Evolutionary conservation across 2,329 filamentous ascomycete genomes (phyloP).

Genomic region (Pseudogymnoascus verrucosus): DNA sequence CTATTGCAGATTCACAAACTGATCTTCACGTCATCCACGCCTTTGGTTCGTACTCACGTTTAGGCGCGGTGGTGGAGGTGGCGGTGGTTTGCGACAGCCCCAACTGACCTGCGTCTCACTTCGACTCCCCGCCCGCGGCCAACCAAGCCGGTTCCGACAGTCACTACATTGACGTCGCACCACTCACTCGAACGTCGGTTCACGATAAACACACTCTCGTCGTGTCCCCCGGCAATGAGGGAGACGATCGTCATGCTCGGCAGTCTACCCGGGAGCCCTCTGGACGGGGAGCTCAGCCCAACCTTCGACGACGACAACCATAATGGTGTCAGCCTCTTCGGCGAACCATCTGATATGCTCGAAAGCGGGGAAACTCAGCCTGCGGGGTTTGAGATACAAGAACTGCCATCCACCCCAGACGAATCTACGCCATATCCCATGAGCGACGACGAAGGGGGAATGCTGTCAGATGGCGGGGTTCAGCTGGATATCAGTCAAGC

Average conservation of each 20-base stretch:
- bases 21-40: neutral
- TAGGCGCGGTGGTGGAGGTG: constrained; percentile 4
- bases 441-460: neutral
- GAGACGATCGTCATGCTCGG: constrained; percentile 5
- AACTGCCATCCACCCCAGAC: neutral
- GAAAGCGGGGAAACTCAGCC: neutral
- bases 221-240: neutral
- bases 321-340: neutral
- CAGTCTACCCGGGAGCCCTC: neutral
- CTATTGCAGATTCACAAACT: neutral
- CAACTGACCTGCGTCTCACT: constrained; percentile 4
- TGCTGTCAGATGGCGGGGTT: constrained; percentile 3
- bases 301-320: constrained; percentile 7
- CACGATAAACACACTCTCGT: neutral
- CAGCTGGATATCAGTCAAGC: constrained; percentile 1
- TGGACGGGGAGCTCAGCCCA: constrained; percentile 2
- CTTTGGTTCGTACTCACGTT: neutral
- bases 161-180: constrained; percentile 5
- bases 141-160: constrained; percentile 1
- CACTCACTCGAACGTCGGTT: neutral
- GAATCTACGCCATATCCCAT: neutral
- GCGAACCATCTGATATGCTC: neutral
- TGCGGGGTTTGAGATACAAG: neutral
- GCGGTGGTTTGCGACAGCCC: constrained; percentile 5
- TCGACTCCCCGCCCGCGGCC: constrained; percentile 2